phyloP scores from a whole-genome alignment of 257 asterid species.

The Gardenia jasminoides region DNA sequence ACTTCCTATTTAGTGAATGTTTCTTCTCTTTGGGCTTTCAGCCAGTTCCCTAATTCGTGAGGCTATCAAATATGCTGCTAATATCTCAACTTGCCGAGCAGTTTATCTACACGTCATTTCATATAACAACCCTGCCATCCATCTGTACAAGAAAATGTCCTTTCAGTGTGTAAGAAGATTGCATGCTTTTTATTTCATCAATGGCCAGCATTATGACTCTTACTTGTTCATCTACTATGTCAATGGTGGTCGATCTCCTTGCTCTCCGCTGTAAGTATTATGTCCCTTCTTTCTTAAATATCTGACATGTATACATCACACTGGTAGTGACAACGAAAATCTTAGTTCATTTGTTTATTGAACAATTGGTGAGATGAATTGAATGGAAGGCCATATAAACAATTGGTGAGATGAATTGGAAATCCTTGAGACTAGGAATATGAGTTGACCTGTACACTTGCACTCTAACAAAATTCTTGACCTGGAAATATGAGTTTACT shows the following conservation, averaged over 20 bases:
- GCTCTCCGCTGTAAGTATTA: conserved; percentile 88
- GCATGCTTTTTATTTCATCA: conserved; percentile 69
- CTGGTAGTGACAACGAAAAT: not conserved
- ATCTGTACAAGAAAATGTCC: conserved; percentile 81
- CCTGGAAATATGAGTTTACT: no score
- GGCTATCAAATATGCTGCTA: conserved; percentile 77
- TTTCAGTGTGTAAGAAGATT: conserved; percentile 78
- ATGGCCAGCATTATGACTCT: conserved; percentile 83
- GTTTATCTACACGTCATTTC: conserved; percentile 96
- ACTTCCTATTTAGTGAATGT: conserved; percentile 21
- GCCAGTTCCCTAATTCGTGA: conserved; percentile 78
- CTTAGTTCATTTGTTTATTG: not conserved
- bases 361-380: not conserved
- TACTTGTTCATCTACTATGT: conserved; percentile 91
- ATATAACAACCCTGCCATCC: conserved; percentile 87
- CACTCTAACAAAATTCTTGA: not conserved
- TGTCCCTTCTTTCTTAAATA: not conserved
- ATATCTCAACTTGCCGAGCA: conserved; percentile 66
- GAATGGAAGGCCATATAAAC: not conserved
- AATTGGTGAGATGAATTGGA: not conserved
- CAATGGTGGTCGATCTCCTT: conserved; percentile 92
- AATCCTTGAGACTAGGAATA: not conserved
- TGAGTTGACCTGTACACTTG: not conserved
- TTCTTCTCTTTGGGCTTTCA: conserved; percentile 44
- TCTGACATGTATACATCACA: not conserved